Percentiles rank a stretch among this genome's conserved stretches.
Conservation (phyloP, 257 asterid species). For the Scutellaria barbata region DNA sequence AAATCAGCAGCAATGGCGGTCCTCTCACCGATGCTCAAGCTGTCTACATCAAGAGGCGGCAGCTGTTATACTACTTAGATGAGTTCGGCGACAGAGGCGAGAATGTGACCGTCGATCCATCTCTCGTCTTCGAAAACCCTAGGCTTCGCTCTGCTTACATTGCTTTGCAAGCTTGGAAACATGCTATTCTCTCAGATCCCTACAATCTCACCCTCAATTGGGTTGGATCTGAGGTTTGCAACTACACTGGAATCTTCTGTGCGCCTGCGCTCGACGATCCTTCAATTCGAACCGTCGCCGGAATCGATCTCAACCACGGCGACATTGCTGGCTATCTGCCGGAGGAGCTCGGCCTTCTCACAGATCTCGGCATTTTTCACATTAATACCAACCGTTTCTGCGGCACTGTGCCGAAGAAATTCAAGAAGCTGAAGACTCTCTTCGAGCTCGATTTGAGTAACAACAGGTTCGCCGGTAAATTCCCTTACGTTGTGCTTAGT, state of each 20-base stretch:
- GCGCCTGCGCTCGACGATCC: slow-evolving; percentile 70
- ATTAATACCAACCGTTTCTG: slow-evolving; percentile 84
- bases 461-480: slow-evolving; percentile 87
- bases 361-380: slow-evolving; percentile 86
- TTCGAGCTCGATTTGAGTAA: slow-evolving; percentile 86
- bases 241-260: slow-evolving; percentile 72
- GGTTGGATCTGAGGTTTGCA: slow-evolving; percentile 80
- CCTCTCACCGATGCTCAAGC: slow-evolving; percentile 63
- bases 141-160: slow-evolving; percentile 72
- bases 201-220: slow-evolving; percentile 59
- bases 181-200: slow-evolving; percentile 90
- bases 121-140: slow-evolving; percentile 66
- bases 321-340: slow-evolving; percentile 93
- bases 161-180: slow-evolving; percentile 91
- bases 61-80: slow-evolving; percentile 75
- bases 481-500: slow-evolving; percentile 77
- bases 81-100: slow-evolving; percentile 83
- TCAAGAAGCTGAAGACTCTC: slow-evolving; percentile 55
- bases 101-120: slow-evolving; percentile 66
- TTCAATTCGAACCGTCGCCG: slow-evolving; percentile 65
- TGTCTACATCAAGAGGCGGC: slow-evolving; percentile 60
- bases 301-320: slow-evolving; percentile 84
- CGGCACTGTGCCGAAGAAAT: slow-evolving; percentile 66
- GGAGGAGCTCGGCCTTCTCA: slow-evolving; percentile 75
- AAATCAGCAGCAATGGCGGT: slow-evolving; percentile 54